phyloP scores from a whole-genome alignment of 768 basidiomycete genomes.

The Boletus huronensis region DNA sequence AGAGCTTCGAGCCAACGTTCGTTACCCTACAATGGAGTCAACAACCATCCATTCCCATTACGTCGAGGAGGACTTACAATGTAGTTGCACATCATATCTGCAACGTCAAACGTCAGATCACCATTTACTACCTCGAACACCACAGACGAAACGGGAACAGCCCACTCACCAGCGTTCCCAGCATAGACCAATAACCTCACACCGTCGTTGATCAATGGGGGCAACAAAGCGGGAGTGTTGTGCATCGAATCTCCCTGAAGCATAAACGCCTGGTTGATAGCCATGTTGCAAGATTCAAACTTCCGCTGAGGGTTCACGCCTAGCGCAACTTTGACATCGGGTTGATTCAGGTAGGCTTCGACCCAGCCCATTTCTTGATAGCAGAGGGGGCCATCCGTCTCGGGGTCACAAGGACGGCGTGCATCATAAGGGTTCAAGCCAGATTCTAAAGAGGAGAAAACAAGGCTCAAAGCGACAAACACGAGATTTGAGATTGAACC shows the following conservation, averaged over 20 bases:
- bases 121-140: background rate
- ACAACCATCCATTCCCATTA: background rate
- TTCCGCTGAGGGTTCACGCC: constrained; percentile 59
- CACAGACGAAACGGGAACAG: background rate
- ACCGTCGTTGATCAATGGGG: constrained; percentile 78
- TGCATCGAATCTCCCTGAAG: constrained; percentile 85
- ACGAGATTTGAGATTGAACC: constrained; percentile 22
- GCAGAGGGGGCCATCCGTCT: constrained; percentile 69
- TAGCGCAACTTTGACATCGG: constrained; percentile 71
- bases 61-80: constrained; percentile 41
- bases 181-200: constrained; percentile 87
- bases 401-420: constrained; percentile 66
- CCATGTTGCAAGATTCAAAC: constrained; percentile 73
- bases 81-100: constrained; percentile 88
- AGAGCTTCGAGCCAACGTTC: constrained; percentile 70
- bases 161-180: constrained; percentile 66
- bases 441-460: constrained; percentile 39
- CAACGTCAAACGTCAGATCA: constrained; percentile 13
- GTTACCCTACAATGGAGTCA: constrained; percentile 51
- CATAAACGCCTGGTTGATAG: constrained; percentile 78
- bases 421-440: constrained; percentile 91
- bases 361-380: constrained; percentile 83
- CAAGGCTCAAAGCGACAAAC: background rate
- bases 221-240: constrained; percentile 74
- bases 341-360: constrained; percentile 82